These are phyloP conservation scores for Helichrysum umbraculigerum DNA, from an alignment of 129 eudicot species.

Conservation along the genomic window DNA sequence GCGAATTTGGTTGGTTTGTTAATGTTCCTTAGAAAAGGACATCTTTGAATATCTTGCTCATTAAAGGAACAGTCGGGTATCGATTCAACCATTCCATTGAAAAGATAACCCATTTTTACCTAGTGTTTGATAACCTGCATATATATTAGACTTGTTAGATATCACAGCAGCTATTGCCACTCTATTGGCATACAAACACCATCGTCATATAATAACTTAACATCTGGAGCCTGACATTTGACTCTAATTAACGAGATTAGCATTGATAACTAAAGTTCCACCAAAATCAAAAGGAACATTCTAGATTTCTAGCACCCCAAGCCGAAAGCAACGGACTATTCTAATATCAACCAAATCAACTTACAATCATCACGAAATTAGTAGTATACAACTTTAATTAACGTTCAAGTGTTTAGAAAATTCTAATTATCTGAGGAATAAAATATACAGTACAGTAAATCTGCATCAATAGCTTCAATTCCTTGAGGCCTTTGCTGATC, in stretches of 20 bases:
- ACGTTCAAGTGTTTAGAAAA: too few relatives aligned
- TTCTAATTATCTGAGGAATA: too few relatives aligned
- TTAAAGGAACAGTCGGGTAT: constrained; percentile 44
- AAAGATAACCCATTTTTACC: constrained; percentile 48
- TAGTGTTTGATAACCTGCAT: constrained; percentile 34
- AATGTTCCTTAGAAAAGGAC: constrained; percentile 80
- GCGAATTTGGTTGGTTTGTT: constrained; percentile 58
- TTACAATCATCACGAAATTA: too few relatives aligned
- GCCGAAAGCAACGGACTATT: too few relatives aligned
- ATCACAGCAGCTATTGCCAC: not conserved
- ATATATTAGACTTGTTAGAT: not conserved
- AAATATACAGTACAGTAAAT: too few relatives aligned
- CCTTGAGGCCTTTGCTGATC: too few relatives aligned
- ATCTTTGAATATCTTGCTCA: constrained; percentile 53
- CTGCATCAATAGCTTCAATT: too few relatives aligned
- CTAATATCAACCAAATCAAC: too few relatives aligned
- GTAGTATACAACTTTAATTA: too few relatives aligned
- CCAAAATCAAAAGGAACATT: too few relatives aligned
- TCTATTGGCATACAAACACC: not conserved
- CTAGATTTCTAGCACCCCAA: not conserved
- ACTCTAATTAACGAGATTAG: not conserved
- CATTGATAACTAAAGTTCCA: not conserved
- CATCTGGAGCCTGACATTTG: not conserved
- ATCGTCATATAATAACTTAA: not conserved
- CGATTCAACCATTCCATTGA: constrained; percentile 42